These are phyloP conservation scores for Fusarium continuum DNA, from an alignment of 2,329 filamentous ascomycete genomes.

Conservation along the genomic window DNA sequence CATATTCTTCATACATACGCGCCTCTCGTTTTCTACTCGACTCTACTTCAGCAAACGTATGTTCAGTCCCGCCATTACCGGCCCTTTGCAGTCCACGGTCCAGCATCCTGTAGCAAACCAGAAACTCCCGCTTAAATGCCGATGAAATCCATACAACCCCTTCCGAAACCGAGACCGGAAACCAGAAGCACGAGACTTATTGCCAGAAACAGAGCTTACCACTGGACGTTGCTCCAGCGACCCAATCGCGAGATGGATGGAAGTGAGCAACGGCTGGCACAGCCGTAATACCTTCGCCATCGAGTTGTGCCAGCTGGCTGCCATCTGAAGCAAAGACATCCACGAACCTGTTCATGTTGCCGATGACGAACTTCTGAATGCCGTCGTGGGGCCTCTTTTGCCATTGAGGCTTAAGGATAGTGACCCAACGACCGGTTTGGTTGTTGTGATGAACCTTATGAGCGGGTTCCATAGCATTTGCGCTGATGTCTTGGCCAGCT, in stretches of 20 bases:
- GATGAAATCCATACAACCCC: neutral
- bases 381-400: slow-evolving; percentile 80
- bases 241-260: slow-evolving; percentile 88
- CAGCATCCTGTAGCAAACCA: slow-evolving; percentile 15
- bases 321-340: slow-evolving; percentile 87
- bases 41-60: neutral
- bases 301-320: slow-evolving; percentile 87
- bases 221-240: slow-evolving; percentile 89
- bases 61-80: slow-evolving; percentile 1
- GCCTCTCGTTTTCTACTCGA: neutral
- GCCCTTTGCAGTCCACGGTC: neutral
- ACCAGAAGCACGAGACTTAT: slow-evolving; percentile 52
- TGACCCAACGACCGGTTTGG: slow-evolving; percentile 94
- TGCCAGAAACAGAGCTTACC: slow-evolving; percentile 94
- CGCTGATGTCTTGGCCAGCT: slow-evolving; percentile 64
- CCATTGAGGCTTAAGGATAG: slow-evolving; percentile 85
- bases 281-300: slow-evolving; percentile 89
- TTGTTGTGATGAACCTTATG: slow-evolving; percentile 86
- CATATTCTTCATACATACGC: slow-evolving; percentile 3
- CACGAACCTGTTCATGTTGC: slow-evolving; percentile 97
- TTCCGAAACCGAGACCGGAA: neutral
- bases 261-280: slow-evolving; percentile 94
- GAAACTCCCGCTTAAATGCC: slow-evolving; percentile 34
- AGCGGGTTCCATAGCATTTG: slow-evolving; percentile 73
- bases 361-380: slow-evolving; percentile 88